Conservation (phyloP, 1,284 basidiomycete species). For the Boletus albobrunnescens region DNA sequence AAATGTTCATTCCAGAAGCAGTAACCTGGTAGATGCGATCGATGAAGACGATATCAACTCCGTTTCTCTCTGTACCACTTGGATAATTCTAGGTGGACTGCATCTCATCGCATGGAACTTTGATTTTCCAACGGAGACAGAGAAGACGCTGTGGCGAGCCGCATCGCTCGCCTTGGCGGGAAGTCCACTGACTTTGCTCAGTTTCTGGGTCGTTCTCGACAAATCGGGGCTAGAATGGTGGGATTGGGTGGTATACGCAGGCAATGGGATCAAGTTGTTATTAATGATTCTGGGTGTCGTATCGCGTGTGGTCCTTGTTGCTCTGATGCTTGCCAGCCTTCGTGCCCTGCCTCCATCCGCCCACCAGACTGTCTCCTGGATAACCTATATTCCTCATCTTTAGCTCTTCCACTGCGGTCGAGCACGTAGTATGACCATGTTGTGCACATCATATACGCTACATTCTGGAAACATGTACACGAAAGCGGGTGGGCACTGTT, state of each 20-base stretch:
- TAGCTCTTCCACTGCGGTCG: not conserved
- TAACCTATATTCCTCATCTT: constrained; percentile 5
- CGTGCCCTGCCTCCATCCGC: not conserved
- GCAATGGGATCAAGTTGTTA: too few species aligned
- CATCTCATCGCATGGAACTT: not conserved
- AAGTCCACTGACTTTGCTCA: not conserved
- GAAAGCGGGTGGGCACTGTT: too few species aligned
- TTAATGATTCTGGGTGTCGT: not conserved
- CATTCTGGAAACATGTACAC: too few species aligned
- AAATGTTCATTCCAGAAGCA: not conserved
- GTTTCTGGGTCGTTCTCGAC: not conserved
- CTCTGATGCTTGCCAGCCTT: constrained; percentile 5
- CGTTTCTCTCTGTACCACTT: not conserved
- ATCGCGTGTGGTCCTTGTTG: not conserved
- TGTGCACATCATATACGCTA: too few species aligned
- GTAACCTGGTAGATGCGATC: not conserved
- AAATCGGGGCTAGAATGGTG: too few species aligned
- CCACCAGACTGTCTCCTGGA: not conserved
- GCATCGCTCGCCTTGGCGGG: not conserved
- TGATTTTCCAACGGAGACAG: not conserved
- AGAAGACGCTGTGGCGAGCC: not conserved
- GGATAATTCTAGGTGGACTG: not conserved
- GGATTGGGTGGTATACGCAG: too few species aligned
- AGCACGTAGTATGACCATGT: too few species aligned
- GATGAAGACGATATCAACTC: not conserved